Percentiles rank a stretch among this genome's conserved stretches.
Evolutionary conservation across 108 stramenopile genomes (phyloP).

Genomic region (Fragilaria crotonensis): DNA sequence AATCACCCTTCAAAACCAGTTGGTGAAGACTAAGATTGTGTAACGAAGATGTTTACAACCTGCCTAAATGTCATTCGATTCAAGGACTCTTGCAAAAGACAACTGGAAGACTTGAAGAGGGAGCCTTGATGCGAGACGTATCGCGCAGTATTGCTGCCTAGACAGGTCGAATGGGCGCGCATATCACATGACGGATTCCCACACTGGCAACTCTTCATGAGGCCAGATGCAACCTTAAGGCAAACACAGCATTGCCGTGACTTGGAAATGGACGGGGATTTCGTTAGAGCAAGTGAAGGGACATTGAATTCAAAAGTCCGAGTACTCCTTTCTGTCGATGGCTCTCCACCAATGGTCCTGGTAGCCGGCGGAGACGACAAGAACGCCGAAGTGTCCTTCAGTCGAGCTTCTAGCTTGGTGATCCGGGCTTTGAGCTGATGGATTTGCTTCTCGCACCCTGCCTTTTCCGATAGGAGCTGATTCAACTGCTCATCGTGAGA

Average conservation of each 20-base stretch:
- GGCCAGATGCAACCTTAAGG: constrained; percentile 21
- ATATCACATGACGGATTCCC: constrained; percentile 31
- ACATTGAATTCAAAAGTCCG: background rate
- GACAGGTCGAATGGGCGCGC: constrained; percentile 42
- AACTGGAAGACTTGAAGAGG: too few species aligned
- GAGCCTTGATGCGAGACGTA: too few species aligned
- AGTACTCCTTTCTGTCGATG: background rate
- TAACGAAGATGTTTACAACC: background rate
- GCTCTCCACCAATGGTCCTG: background rate
- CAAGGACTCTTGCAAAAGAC: background rate
- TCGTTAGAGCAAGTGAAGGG: background rate
- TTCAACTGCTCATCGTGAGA: constrained; percentile 39
- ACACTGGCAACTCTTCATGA: constrained; percentile 48
- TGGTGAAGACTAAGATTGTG: background rate
- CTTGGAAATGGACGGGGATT: background rate
- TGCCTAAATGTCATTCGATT: background rate
- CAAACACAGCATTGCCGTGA: constrained; percentile 28
- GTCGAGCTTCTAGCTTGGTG: constrained; percentile 21
- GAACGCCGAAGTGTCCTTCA: constrained; percentile 18
- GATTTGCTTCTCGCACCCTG: constrained; percentile 28
- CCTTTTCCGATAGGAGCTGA: constrained; percentile 33
- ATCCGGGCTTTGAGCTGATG: constrained; percentile 34
- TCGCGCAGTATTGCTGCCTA: too few species aligned
- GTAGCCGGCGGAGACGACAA: background rate
- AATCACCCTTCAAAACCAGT: background rate